A percentile compares a stretch with the other conserved stretches of the same genome.
Evolutionary conservation across 345 rosid genomes (phyloP).

Genomic region (Salix caprea): DNA sequence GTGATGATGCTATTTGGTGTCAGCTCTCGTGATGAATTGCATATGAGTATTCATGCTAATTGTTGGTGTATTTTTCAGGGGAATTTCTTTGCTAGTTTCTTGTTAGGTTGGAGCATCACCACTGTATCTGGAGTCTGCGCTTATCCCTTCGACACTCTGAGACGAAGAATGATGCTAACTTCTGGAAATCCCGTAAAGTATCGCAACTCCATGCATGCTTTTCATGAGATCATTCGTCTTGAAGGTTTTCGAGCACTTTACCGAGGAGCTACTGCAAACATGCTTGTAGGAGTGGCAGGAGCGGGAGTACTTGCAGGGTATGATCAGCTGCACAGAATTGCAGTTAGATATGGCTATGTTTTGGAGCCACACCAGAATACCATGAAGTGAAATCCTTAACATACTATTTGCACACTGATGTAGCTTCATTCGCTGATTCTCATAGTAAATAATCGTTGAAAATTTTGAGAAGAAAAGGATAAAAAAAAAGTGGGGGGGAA

Average conservation of each 20-base stretch:
- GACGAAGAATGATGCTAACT: conserved; percentile 95
- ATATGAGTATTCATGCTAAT: not conserved
- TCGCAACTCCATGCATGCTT: conserved; percentile 51
- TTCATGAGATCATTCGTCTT: conserved; percentile 49
- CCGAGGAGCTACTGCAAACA: conserved; percentile 83
- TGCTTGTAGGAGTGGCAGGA: conserved; percentile 94
- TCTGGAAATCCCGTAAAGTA: conserved; percentile 78
- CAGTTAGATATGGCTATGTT: conserved; percentile 38
- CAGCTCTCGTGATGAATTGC: not conserved
- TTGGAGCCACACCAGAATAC: conserved; percentile 31
- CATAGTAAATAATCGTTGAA: not conserved
- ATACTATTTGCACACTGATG: not conserved
- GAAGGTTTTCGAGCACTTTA: conserved; percentile 73
- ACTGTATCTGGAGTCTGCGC: conserved; percentile 81
- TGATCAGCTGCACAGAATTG: conserved; percentile 75
- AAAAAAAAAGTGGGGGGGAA: not conserved
- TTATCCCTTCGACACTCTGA: conserved; percentile 81
- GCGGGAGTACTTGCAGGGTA: conserved; percentile 93
- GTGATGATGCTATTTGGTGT: not conserved
- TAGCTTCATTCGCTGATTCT: not conserved
- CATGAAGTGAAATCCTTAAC: conserved; percentile 21
- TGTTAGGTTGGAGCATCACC: conserved; percentile 91
- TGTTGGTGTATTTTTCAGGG: conserved; percentile 45
- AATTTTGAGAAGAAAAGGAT: not conserved
- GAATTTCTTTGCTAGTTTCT: conserved; percentile 79